phyloP scores from a whole-genome alignment of 2,329 filamentous ascomycete species.

The Neonectria punicea region DNA sequence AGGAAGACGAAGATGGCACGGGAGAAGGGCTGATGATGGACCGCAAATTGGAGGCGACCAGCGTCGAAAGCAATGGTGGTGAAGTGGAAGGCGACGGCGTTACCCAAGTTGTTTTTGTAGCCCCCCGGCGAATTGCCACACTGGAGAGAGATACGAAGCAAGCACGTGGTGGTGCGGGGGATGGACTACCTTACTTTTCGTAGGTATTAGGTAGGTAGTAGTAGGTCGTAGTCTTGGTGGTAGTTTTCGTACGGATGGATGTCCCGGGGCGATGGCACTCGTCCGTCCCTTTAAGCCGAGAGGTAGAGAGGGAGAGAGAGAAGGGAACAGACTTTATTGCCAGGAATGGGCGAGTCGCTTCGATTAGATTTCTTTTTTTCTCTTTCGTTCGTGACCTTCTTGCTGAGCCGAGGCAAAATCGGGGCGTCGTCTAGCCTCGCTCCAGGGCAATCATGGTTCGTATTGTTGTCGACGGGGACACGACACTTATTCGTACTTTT shows the following conservation, averaged over 20 bases:
- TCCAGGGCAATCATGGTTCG: background rate
- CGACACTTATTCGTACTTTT: no score
- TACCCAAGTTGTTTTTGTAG: conserved; percentile 3
- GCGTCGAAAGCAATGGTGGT: conserved; percentile 4
- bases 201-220: no score
- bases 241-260: background rate
- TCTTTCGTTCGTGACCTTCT: background rate
- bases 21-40: background rate
- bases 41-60: background rate
- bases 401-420: background rate
- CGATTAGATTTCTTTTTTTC: background rate
- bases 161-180: conserved; percentile 5
- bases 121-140: background rate
- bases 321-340: background rate
- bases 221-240: background rate
- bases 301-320: no score
- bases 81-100: background rate
- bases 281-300: background rate
- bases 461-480: background rate
- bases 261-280: background rate
- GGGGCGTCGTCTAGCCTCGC: background rate
- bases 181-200: background rate
- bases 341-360: background rate
- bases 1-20: background rate
- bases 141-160: background rate